Evolutionary conservation across 106 monocot species (phyloP).

Genomic region (Iris macrosiphon): DNA sequence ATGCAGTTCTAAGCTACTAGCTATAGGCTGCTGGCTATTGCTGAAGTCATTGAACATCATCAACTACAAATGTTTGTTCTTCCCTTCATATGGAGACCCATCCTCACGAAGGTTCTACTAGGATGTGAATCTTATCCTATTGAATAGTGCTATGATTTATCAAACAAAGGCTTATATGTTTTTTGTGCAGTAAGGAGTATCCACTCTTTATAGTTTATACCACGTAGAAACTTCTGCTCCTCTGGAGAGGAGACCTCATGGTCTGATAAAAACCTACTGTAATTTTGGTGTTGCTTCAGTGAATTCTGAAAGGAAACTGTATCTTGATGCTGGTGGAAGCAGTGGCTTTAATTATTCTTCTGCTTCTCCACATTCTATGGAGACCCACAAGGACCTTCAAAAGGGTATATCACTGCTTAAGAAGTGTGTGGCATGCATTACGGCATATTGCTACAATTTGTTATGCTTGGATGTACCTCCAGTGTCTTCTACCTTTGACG

Average conservation of each 20-base stretch:
- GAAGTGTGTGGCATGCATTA: conserved; percentile 93
- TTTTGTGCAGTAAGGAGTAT: conserved; percentile 69
- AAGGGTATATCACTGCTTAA: conserved; percentile 92
- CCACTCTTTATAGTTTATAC: conserved; percentile 88
- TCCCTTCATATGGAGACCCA: conserved; percentile 91
- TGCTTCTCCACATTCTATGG: conserved; percentile 62
- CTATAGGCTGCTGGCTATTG: no score
- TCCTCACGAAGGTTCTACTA: conserved; percentile 74
- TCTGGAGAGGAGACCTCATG: conserved; percentile 66
- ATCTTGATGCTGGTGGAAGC: conserved; percentile 34
- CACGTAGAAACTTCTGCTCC: conserved; percentile 71
- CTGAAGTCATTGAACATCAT: no score
- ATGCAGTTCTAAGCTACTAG: no score
- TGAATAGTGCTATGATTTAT: not conserved
- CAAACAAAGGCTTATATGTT: not conserved
- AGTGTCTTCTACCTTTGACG: conserved; percentile 90
- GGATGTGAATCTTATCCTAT: not conserved
- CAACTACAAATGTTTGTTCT: no score
- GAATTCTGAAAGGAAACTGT: conserved; percentile 61
- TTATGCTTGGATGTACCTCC: conserved; percentile 69
- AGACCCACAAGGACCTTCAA: conserved; percentile 78
- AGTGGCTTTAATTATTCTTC: conserved; percentile 56
- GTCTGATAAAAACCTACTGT: conserved; percentile 67
- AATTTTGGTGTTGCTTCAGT: conserved; percentile 92
- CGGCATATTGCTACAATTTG: conserved; percentile 71